Base-by-base conservation (phyloP, 1,284 basidiomycete genomes). In the Cryptococcus jaspeensis region DNA sequence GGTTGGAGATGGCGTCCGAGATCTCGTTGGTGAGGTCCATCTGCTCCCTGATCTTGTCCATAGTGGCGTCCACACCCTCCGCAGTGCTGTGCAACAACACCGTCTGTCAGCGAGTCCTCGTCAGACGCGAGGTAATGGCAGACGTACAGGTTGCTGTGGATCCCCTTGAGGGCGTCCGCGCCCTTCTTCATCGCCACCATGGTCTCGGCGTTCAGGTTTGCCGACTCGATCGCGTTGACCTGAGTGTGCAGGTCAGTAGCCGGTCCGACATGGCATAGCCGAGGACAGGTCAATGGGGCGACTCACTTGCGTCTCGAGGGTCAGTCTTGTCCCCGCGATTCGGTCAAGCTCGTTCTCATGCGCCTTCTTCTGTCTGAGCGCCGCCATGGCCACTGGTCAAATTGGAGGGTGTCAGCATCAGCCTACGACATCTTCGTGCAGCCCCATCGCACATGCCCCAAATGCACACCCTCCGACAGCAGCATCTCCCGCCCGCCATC, bases 121-220 rank as follows among this genome's bases (percentile, higher is more conserved):
- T 15, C 7, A 32, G 20, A 13, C 25, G 20, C 40, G 5, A 48
- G n/a, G 35, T 15, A 32, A 40, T 23, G 8, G 6, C 16, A 22
- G 18, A 85, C 91, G 73, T 63, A 95, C 92, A 98, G 83, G 70
- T 87, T 88, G 54, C 88, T 87, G 72, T 99, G 96, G 58, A 99
- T 98, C 47, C 84, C 84, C 80, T 90, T 90, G 75, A 99, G 84
- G 16, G 90, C 96, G 62, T 89, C 87, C 0, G 93, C 85, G 42
- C 92, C 96, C 78, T 91, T 90, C 87, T 93, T 94, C 92, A 99
- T 98, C 28, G 92, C 94, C 28, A 85, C 81, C 90, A 99, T 94
- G 32, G 93, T 98, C 83, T 98, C 94, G 71, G 92, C 88, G 78
- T 99, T 99, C 79, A 99, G 85, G 81, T 98, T 99, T 49, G 96